These are phyloP conservation scores for Trypanosoma brucei DNA, from an alignment of 208 protist species.

Conservation along the genomic window DNA sequence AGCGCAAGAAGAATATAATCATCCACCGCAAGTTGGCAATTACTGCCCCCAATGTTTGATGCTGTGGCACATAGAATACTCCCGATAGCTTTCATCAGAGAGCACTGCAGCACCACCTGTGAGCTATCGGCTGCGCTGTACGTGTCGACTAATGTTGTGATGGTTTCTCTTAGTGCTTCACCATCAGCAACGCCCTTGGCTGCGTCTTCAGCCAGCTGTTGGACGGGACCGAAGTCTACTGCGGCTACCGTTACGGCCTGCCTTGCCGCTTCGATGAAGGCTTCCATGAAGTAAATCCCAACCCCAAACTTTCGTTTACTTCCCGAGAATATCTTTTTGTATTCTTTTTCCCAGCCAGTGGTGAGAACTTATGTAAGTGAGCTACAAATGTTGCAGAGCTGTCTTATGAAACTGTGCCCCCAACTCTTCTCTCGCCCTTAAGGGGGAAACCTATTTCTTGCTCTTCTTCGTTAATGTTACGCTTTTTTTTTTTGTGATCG, in stretches of 20 bases:
- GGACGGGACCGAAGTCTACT: constrained; percentile 21
- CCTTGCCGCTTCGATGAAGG: constrained; percentile 11
- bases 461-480: too few species aligned
- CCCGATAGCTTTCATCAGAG: constrained; percentile 31
- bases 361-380: too few species aligned
- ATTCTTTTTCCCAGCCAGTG: too few species aligned
- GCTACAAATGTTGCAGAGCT: too few species aligned
- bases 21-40: constrained; percentile 24
- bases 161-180: constrained; percentile 17
- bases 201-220: not conserved
- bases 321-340: too few species aligned
- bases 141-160: constrained; percentile 41
- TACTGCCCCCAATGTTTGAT: not conserved
- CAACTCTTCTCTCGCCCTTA: too few species aligned
- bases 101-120: constrained; percentile 21
- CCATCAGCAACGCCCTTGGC: not conserved
- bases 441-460: too few species aligned
- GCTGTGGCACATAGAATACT: constrained; percentile 7
- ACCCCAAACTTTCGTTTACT: too few species aligned
- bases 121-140: constrained; percentile 19
- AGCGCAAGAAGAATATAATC: constrained; percentile 53
- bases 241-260: constrained; percentile 15
- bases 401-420: too few species aligned
- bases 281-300: constrained; percentile 3
- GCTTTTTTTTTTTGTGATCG: too few species aligned